Evolutionary conservation across 2,329 filamentous ascomycete genomes (phyloP).

Genomic region (Exserohilum turcica): DNA sequence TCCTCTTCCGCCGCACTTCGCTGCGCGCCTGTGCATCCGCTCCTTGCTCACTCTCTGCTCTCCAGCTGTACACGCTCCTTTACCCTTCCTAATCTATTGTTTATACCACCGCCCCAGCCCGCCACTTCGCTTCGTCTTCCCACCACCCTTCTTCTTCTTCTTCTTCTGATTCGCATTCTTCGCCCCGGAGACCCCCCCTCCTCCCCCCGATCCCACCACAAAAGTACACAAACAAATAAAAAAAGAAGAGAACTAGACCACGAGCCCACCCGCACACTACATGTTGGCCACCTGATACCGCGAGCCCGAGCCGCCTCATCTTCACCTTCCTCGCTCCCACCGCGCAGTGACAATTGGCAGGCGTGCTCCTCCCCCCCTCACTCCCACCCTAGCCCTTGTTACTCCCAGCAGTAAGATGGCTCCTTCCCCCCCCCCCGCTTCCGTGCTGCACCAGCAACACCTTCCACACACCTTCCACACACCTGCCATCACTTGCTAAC

Average conservation of each 20-base stretch:
- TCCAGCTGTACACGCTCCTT: slow-evolving; percentile 33
- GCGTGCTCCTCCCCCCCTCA: slow-evolving; percentile 2
- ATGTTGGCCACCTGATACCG: slow-evolving; percentile 33
- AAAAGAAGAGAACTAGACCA: neutral
- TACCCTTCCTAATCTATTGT: slow-evolving; percentile 26
- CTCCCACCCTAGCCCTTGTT: neutral
- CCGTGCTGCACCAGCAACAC: neutral
- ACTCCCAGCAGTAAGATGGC: slow-evolving; percentile 22
- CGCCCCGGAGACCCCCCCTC: neutral
- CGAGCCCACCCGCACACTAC: slow-evolving; percentile 20
- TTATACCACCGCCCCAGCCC: slow-evolving; percentile 22
- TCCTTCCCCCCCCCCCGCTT: slow-evolving; percentile 10
- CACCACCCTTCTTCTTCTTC: no score
- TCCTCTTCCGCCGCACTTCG: slow-evolving; percentile 20
- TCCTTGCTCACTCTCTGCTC: slow-evolving; percentile 21
- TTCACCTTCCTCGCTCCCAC: slow-evolving; percentile 6
- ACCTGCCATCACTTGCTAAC: slow-evolving; percentile 20
- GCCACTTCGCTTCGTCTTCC: neutral
- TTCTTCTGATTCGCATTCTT: no score
- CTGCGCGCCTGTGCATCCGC: slow-evolving; percentile 31
- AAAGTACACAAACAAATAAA: neutral
- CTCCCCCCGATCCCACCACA: neutral
- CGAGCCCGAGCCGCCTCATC: slow-evolving; percentile 11
- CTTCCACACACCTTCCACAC: no score
- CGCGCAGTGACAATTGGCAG: neutral